These are phyloP conservation scores for Eucalyptus dawsonii DNA, from an alignment of 345 rosid genomes.

Conservation along the genomic window DNA sequence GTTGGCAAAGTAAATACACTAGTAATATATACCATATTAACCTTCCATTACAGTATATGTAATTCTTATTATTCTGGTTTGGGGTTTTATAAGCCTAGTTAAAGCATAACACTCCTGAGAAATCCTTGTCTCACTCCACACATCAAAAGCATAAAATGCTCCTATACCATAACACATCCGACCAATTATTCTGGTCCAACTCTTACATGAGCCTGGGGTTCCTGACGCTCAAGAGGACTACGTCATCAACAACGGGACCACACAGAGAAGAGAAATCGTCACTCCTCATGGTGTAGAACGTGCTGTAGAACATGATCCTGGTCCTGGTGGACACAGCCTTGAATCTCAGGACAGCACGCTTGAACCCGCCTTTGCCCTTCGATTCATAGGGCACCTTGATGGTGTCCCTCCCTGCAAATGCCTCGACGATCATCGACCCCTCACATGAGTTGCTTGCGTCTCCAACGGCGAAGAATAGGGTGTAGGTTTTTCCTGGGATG, in stretches of 20 bases:
- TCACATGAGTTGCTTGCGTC: conserved; percentile 28
- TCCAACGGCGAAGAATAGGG: conserved; percentile 20
- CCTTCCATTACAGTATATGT: background rate
- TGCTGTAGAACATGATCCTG: conserved; percentile 27
- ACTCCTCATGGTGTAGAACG: conserved; percentile 24
- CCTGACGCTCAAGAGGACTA: conserved; percentile 11
- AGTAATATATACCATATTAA: background rate
- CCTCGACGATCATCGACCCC: conserved; percentile 29
- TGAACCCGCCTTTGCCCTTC: conserved; percentile 36
- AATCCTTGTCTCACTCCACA: background rate
- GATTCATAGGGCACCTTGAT: conserved; percentile 23
- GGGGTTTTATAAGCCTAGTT: background rate
- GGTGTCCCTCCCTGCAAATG: conserved; percentile 17
- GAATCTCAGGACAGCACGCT: conserved; percentile 15
- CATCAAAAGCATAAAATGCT: background rate
- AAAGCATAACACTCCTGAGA: background rate
- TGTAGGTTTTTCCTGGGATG: conserved; percentile 11
- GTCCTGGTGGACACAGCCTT: conserved; percentile 11
- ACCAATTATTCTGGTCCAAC: background rate
- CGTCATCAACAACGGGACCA: conserved; percentile 39
- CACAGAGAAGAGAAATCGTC: conserved; percentile 33
- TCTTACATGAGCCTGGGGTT: background rate
- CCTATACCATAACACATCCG: background rate
- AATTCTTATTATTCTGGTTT: background rate
- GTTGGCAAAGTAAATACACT: background rate